Base-by-base conservation (phyloP, 352 stramenopile genomes). In the Pilasporangium apinafurcum region DNA sequence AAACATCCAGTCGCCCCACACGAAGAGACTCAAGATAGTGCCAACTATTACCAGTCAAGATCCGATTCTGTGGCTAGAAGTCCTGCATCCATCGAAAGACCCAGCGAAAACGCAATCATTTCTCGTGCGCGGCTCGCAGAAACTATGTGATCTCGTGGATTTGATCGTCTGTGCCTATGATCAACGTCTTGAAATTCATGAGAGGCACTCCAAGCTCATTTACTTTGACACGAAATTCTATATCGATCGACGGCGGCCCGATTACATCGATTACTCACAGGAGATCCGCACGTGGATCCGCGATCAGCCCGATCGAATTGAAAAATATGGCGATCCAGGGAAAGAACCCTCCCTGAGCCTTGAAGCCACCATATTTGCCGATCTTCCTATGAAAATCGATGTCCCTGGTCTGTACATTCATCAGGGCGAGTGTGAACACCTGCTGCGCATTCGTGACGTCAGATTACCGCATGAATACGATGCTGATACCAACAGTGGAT, bases 391-490 rank as follows among this genome's bases (percentile, higher is more conserved):
- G 16, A 58, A 72, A 18, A 33, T 82, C 7, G 73, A 90, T 34
- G 36, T 73, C 6, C 69, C 74, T 0, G 74, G 71, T 3, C 59
- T 87, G 32, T 90, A 75, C 30, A 75, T 90, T 32, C 77, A 90
- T 48, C 74, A 87, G 25, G 77, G 77, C 34, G 77, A 90, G 51
- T 90, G 77, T 30, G 77, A 90, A 44, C 77, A 90, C 47, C 37
- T 90, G 44, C 20, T 86, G 13, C 60, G 73, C 5, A 57, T 90
- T 20, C 74, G 72, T 27, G 71, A 90, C 55, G 72, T 69, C 13
- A 66, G 77, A 6, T 48, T 90, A 18, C 70, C 68, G 31, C 66
- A 86, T 36, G 65, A 64, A 8, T 54, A 62, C 8, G 77, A 90
- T 37, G 54, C 62, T 31, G 22, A 53, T 10, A 59, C 48, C 10